phyloP scores from a whole-genome alignment of 306 rosid species.

The Cicer arietinum region DNA sequence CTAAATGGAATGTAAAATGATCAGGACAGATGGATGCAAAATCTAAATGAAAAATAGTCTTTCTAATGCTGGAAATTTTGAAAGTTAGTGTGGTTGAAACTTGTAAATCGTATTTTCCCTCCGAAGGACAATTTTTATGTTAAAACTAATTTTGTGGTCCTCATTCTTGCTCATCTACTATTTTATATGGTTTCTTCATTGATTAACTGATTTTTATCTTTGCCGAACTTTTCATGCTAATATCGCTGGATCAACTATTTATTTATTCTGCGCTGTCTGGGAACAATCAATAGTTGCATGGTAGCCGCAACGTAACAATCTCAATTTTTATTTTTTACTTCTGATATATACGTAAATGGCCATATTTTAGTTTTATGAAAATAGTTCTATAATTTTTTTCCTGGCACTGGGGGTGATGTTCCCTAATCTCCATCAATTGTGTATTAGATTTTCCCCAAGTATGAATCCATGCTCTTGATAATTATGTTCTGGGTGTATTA shows the following conservation, averaged over 20 bases:
- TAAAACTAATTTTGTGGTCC: no score
- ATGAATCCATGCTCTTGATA: background rate
- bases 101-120: background rate
- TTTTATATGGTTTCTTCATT: no score
- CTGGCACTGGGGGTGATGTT: no score
- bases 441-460: background rate
- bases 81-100: background rate
- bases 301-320: background rate
- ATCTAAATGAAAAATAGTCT: background rate
- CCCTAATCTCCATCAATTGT: background rate
- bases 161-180: no score
- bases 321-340: background rate
- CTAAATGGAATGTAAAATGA: background rate
- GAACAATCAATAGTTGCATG: no score
- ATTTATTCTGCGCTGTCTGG: no score
- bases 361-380: no score
- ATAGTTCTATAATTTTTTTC: no score
- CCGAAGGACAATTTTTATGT: no score
- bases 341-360: background rate
- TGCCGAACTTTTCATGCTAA: no score
- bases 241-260: no score
- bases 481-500: conserved; percentile 10
- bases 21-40: background rate
- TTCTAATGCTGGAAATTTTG: background rate
- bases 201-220: no score